Percentiles rank a stretch among this genome's conserved stretches.
phyloP scores from a whole-genome alignment of 495 filamentous ascomycete species.

The Lasiosphaeria hispida region DNA sequence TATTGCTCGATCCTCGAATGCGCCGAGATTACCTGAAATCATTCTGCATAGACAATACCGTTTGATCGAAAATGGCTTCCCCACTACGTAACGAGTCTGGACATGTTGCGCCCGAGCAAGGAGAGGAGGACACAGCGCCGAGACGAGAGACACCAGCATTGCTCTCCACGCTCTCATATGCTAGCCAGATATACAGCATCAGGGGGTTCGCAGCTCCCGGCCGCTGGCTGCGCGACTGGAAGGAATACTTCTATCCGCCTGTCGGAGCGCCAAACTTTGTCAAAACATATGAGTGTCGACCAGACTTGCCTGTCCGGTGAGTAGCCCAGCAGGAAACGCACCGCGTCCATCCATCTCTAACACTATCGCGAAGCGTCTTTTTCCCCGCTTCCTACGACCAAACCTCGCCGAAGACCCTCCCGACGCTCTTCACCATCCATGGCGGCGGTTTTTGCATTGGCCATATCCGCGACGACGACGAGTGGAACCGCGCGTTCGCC shows the following conservation, averaged over 20 bases:
- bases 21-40: too few relatives aligned
- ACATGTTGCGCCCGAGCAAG: neutral
- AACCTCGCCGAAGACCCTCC: conserved; percentile 25
- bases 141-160: conserved; percentile 15
- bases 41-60: too few relatives aligned
- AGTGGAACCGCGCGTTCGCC: conserved; percentile 36
- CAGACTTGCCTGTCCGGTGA: conserved; percentile 34
- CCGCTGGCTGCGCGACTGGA: conserved; percentile 23
- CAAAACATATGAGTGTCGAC: conserved; percentile 35
- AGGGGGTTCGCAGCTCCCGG: conserved; percentile 12
- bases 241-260: conserved; percentile 26
- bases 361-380: conserved; percentile 26
- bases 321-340: neutral
- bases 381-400: conserved; percentile 34
- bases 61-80: too few relatives aligned
- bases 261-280: conserved; percentile 22
- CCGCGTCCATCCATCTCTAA: neutral
- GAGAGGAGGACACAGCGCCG: neutral
- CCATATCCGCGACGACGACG: conserved; percentile 29
- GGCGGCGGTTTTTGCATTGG: conserved; percentile 40
- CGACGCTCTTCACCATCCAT: conserved; percentile 33
- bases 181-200: conserved; percentile 22
- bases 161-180: conserved; percentile 22
- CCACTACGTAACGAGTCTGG: neutral
- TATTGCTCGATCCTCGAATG: too few relatives aligned